Percentiles rank a stretch among this genome's conserved stretches.
These are phyloP conservation scores for Exophiala sideris DNA, from an alignment of 2,329 filamentous ascomycete genomes.

Conservation along the genomic window DNA sequence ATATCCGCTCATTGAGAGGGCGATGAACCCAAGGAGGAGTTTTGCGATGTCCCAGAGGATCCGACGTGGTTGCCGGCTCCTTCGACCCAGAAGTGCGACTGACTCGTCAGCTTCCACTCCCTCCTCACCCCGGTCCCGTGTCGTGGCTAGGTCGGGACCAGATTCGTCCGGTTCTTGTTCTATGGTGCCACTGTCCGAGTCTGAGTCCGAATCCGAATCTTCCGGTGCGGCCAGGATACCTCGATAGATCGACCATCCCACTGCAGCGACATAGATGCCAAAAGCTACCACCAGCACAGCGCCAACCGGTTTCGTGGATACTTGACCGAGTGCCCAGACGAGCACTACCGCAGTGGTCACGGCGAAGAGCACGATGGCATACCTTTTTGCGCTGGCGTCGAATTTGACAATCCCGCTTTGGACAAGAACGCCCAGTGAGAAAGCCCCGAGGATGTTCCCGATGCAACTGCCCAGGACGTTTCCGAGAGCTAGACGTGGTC, in stretches of 20 bases:
- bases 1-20: slow-evolving; percentile 48
- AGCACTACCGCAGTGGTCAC: slow-evolving; percentile 41
- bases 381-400: slow-evolving; percentile 49
- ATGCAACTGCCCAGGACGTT: slow-evolving; percentile 55
- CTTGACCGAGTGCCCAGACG: slow-evolving; percentile 6
- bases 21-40: slow-evolving; percentile 44
- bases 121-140: neutral
- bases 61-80: slow-evolving; percentile 26
- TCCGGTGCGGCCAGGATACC: slow-evolving; percentile 44
- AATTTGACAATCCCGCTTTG: slow-evolving; percentile 36
- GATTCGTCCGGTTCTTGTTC: neutral
- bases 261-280: slow-evolving; percentile 43
- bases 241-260: slow-evolving; percentile 45
- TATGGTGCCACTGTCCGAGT: slow-evolving; percentile 24
- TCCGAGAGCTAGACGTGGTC: slow-evolving; percentile 50
- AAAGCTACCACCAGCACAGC: slow-evolving; percentile 43
- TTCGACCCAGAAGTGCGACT: neutral
- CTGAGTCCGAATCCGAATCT: slow-evolving; percentile 39
- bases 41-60: slow-evolving; percentile 41
- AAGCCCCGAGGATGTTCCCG: slow-evolving; percentile 56
- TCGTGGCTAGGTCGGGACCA: neutral
- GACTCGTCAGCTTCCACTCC: neutral
- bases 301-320: slow-evolving; percentile 33
- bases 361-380: slow-evolving; percentile 42
- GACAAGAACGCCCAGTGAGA: slow-evolving; percentile 51